These are phyloP conservation scores for Cichorium intybus DNA, from an alignment of 140 eudicot genomes.

Conservation along the genomic window DNA sequence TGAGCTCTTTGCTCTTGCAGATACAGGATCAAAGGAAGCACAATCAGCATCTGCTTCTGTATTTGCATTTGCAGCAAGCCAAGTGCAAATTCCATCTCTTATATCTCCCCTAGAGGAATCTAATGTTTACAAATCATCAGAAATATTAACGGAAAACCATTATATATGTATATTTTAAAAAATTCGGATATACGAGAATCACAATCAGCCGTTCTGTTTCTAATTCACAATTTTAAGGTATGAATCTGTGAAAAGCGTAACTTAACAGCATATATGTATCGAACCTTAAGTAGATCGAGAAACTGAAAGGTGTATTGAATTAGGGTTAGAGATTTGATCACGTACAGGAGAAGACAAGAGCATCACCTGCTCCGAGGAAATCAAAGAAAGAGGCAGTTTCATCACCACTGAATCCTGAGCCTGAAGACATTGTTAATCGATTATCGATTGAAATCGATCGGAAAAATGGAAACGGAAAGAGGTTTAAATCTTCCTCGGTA, in stretches of 20 bases:
- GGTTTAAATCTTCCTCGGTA: too few relatives aligned
- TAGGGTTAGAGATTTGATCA: conserved; percentile 17
- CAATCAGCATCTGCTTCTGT: conserved; percentile 37
- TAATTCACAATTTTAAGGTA: not conserved
- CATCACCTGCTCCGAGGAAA: conserved; percentile 64
- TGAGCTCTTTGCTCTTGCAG: conserved; percentile 39
- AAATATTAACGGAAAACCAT: not conserved
- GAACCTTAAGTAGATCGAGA: too few relatives aligned
- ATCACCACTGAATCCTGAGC: conserved; percentile 64
- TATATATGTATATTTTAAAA: too few relatives aligned
- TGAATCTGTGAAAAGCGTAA: not conserved
- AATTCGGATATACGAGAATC: too few relatives aligned
- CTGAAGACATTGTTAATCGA: conserved; percentile 37
- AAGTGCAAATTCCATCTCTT: conserved; percentile 35
- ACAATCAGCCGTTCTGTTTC: not conserved
- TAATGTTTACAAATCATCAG: not conserved
- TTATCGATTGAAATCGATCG: too few relatives aligned
- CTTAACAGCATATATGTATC: not conserved
- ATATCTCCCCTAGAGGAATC: conserved; percentile 17
- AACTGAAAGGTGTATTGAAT: not conserved
- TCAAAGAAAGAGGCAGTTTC: conserved; percentile 78
- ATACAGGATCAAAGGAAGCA: conserved; percentile 25
- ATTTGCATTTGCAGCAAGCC: conserved; percentile 52
- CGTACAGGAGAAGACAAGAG: conserved; percentile 70
- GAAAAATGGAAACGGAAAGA: too few relatives aligned